phyloP scores from a whole-genome alignment of 2,329 filamentous ascomycete genomes.

The Massarina eburnea region DNA sequence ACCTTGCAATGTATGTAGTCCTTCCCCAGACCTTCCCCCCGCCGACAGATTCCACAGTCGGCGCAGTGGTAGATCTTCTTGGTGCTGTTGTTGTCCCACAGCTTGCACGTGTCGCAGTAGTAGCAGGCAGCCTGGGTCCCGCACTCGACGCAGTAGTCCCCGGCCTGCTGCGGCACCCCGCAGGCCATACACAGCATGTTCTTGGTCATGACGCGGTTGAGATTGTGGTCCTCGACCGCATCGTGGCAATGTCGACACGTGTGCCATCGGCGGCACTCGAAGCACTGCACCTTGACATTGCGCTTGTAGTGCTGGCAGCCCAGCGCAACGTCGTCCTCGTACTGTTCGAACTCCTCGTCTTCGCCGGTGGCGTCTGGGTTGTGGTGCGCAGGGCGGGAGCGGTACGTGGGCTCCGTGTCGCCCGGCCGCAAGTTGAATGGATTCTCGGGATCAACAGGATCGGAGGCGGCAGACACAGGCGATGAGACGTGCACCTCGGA shows the following conservation, averaged over 20 bases:
- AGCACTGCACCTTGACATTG: constrained; percentile 95
- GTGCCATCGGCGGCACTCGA: constrained; percentile 87
- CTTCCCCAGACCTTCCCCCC: constrained; percentile 87
- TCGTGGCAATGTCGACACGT: constrained; percentile 96
- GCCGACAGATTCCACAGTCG: constrained; percentile 93
- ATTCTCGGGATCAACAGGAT: constrained; percentile 32
- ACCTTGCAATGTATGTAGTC: constrained; percentile 99
- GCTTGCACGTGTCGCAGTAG: constrained; percentile 91
- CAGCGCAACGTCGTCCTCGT: constrained; percentile 53
- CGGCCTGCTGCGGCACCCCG: constrained; percentile 77
- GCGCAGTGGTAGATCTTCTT: constrained; percentile 95
- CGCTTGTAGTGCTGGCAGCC: constrained; percentile 93
- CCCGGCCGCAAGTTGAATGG: constrained; percentile 39
- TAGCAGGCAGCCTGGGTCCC: constrained; percentile 79
- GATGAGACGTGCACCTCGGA: constrained; percentile 38
- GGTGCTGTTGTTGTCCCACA: constrained; percentile 91
- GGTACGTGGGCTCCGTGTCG: constrained; percentile 35
- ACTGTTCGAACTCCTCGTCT: constrained; percentile 53
- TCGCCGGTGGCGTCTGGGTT: constrained; percentile 44
- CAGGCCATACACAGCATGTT: constrained; percentile 99
- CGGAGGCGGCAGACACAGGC: constrained; percentile 36
- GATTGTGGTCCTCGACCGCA: constrained; percentile 71
- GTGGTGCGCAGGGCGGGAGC: constrained; percentile 17
- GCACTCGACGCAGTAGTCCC: constrained; percentile 76
- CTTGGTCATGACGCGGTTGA: constrained; percentile 81